Evolutionary conservation across 1,139 yeast species (phyloP).

Genomic region (Yamadazyma atmosphaerica): DNA sequence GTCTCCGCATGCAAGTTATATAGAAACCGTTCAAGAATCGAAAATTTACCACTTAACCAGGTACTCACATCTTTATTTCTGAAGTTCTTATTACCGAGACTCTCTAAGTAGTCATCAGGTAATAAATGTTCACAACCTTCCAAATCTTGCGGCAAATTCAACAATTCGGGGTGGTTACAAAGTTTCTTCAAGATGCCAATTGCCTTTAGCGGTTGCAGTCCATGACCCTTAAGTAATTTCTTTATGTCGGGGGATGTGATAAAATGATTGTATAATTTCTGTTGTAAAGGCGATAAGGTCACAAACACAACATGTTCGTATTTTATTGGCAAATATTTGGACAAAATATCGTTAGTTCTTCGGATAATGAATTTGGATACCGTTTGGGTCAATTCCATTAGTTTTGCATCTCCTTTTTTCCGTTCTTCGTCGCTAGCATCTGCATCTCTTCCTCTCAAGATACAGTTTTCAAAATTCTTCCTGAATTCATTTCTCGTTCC

Average conservation of each 20-base stretch:
- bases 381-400: conserved; percentile 66
- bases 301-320: conserved; percentile 96
- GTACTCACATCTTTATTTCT: conserved; percentile 59
- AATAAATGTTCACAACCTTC: conserved; percentile 64
- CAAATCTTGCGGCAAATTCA: conserved; percentile 73
- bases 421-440: conserved; percentile 83
- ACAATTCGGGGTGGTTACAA: conserved; percentile 89
- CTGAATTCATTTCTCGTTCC: conserved; percentile 86
- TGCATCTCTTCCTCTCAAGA: conserved; percentile 86
- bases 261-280: conserved; percentile 67
- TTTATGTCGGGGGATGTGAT: conserved; percentile 80
- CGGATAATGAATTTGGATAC: conserved; percentile 92
- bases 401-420: conserved; percentile 66
- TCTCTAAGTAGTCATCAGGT: conserved; percentile 68
- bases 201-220: conserved; percentile 86
- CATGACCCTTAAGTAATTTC: conserved; percentile 65
- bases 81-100: conserved; percentile 25
- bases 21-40: conserved; percentile 71
- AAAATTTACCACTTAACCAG: conserved; percentile 63
- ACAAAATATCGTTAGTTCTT: conserved; percentile 90
- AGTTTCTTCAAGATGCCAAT: conserved; percentile 85
- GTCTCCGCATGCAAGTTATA: conserved; percentile 76
- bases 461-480: conserved; percentile 78
- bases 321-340: conserved; percentile 91
- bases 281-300: conserved; percentile 78